Conservation (phyloP, 495 filamentous ascomycete species). For the Neurospora africana region DNA sequence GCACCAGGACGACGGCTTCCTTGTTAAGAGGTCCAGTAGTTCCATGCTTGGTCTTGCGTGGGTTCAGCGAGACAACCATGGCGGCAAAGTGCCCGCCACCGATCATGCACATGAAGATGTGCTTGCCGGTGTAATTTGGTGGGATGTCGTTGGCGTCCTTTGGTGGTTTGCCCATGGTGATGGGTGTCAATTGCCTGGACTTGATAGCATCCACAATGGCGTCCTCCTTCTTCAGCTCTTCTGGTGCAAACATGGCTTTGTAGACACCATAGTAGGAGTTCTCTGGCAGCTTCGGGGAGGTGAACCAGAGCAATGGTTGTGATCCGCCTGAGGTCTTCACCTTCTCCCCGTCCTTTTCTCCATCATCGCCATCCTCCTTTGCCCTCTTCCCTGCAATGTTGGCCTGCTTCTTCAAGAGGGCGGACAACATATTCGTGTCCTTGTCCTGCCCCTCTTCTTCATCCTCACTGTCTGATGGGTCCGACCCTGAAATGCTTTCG, state of each 20-base stretch:
- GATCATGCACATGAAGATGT: constrained; percentile 96
- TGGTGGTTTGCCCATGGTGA: constrained; percentile 37
- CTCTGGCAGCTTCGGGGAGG: constrained; percentile 57
- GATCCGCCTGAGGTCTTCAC: constrained; percentile 48
- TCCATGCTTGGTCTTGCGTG: constrained; percentile 60
- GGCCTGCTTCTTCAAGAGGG: constrained; percentile 74
- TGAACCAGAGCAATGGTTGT: constrained; percentile 78
- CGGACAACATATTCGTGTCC: constrained; percentile 54
- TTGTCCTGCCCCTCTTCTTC: constrained; percentile 34
- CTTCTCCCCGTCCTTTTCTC: constrained; percentile 19
- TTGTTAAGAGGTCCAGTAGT: constrained; percentile 55
- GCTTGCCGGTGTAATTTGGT: constrained; percentile 49
- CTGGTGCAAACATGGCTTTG: constrained; percentile 63
- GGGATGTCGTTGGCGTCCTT: constrained; percentile 41
- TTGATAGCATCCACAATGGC: constrained; percentile 54
- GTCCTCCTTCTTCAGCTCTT: constrained; percentile 55
- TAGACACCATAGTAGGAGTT: constrained; percentile 81
- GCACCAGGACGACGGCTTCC: constrained; percentile 76
- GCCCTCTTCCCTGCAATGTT: constrained; percentile 44
- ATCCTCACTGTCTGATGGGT: constrained; percentile 42
- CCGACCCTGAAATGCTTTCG: constrained; percentile 83
- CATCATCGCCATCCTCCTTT: constrained; percentile 23
- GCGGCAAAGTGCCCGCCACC: constrained; percentile 95
- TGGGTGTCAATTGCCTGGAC: constrained; percentile 64
- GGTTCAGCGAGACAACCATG: constrained; percentile 83